These are phyloP conservation scores for Cystobasidiopsis lactophilus DNA, from an alignment of 768 basidiomycete species.

Conservation along the genomic window DNA sequence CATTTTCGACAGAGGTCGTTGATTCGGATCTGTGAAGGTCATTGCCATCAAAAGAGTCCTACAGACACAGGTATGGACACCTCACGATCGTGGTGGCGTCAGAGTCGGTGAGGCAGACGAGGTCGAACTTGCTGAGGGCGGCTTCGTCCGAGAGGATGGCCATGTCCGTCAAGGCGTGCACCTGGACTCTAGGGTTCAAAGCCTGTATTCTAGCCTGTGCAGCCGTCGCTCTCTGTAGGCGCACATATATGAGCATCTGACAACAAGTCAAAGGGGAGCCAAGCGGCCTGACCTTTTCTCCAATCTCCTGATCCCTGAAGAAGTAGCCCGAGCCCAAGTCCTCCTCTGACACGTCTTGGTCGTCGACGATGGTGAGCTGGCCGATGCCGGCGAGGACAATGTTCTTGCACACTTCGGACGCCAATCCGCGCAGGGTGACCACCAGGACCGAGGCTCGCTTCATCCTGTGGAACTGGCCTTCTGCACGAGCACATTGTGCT, in stretches of 20 bases:
- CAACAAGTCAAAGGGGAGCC: not conserved
- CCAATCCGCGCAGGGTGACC: constrained; percentile 17
- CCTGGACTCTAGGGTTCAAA: constrained; percentile 72
- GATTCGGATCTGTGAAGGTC: constrained; percentile 40
- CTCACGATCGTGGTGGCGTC: constrained; percentile 15
- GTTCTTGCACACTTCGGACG: constrained; percentile 90
- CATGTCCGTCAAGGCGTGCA: constrained; percentile 42
- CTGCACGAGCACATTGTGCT: not conserved
- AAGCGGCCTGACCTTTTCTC: constrained; percentile 42
- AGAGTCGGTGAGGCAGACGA: constrained; percentile 28
- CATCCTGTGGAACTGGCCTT: constrained; percentile 39
- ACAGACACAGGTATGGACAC: constrained; percentile 4
- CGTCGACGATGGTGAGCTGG: constrained; percentile 62
- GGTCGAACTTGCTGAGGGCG: constrained; percentile 38
- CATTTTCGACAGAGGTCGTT: constrained; percentile 58
- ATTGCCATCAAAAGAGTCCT: constrained; percentile 10
- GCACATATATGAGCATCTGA: not conserved
- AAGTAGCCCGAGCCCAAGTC: constrained; percentile 86
- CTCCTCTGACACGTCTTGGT: constrained; percentile 47
- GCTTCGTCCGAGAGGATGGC: constrained; percentile 31
- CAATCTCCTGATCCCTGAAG: constrained; percentile 80
- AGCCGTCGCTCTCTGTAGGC: constrained; percentile 51
- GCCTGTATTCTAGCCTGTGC: constrained; percentile 66
- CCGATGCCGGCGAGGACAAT: constrained; percentile 93
- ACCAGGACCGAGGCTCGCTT: constrained; percentile 46